Conservation (phyloP, 495 filamentous ascomycete genomes). For the Talaromyces proteolyticus region DNA sequence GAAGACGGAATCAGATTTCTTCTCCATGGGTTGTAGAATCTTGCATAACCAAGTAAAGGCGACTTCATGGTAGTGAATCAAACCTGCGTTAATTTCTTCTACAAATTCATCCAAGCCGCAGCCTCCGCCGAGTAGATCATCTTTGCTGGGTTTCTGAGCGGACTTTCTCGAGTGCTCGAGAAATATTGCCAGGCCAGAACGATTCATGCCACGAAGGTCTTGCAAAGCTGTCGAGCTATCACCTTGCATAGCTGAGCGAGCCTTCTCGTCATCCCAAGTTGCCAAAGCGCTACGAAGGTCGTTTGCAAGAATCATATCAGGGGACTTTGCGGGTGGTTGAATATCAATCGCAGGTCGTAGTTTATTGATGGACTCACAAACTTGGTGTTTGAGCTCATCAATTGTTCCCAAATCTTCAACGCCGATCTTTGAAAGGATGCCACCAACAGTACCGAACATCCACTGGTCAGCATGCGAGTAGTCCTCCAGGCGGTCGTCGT, state of each 20-base stretch:
- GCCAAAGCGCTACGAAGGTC: slow-evolving; percentile 51
- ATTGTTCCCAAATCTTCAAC: slow-evolving; percentile 46
- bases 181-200: slow-evolving; percentile 64
- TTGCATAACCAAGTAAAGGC: slow-evolving; percentile 59
- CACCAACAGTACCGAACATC: slow-evolving; percentile 63
- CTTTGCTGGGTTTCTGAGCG: slow-evolving; percentile 42
- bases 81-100: slow-evolving; percentile 43
- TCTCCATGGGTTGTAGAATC: slow-evolving; percentile 43
- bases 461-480: slow-evolving; percentile 68
- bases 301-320: slow-evolving; percentile 29
- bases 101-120: slow-evolving; percentile 53
- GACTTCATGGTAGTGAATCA: slow-evolving; percentile 56
- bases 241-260: slow-evolving; percentile 47
- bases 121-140: slow-evolving; percentile 47
- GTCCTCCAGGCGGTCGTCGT: slow-evolving; percentile 62
- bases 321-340: slow-evolving; percentile 4
- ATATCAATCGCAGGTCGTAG: slow-evolving; percentile 13
- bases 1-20: slow-evolving; percentile 11
- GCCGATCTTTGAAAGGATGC: slow-evolving; percentile 61
- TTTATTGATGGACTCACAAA: slow-evolving; percentile 6
- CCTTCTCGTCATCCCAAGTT: slow-evolving; percentile 55
- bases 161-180: slow-evolving; percentile 70
- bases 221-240: slow-evolving; percentile 45
- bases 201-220: slow-evolving; percentile 39
- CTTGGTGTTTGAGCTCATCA: slow-evolving; percentile 28